Base-by-base conservation (phyloP, 2,329 filamentous ascomycete genomes). In the Neofusicoccum kwambonambiense region DNA sequence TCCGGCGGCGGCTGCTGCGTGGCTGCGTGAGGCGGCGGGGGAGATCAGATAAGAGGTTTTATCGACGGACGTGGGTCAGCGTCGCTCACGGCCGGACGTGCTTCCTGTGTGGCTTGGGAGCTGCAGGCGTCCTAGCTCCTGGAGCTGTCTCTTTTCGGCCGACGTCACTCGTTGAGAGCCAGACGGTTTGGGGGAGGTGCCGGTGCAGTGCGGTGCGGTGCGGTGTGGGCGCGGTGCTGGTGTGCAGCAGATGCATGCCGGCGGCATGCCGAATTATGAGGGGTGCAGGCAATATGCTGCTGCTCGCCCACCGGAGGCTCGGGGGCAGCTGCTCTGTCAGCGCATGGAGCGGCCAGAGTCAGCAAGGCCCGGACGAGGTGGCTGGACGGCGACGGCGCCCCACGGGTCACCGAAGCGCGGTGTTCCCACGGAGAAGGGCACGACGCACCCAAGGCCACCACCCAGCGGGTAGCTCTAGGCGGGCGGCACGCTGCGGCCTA, bases 31-130 rank as follows among this genome's bases (percentile, higher is more conserved):
- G 35, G n/a, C 35, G 51, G 31, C 51, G 17, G n/a, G 35, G 27
- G 42, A 47, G 42, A 47, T 60, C 56, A 60, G 56, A 60, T 60
- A 60, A 60, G 56, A 60, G 37, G 56, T 37, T 60, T 47, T 60
- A 47, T 45, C 56, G 56, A 15, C 56, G 56, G 56, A 37, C 54
- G 11, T 44, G 37, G 54, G 15, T 44, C 15, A 39, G 54, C 39
- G 22, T 54, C 22, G 52, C 35, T 42, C 12, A 9, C 12, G 6
- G 31, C 34, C 50, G 50, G 50, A 19, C 31, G 34, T 52, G 50
- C 50, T 35, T 52, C 50, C 50, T 45, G 41, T 58, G 54, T 58
- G 54, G 54, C 54, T 47, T 35, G 27, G 27, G 41, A 42, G 37
- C 37, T 42, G 47, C 47, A 4, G 15, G 42, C 41, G 56, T 60